phyloP scores from a whole-genome alignment of 164 flowering plant species.

The Brasenia schreberi region DNA sequence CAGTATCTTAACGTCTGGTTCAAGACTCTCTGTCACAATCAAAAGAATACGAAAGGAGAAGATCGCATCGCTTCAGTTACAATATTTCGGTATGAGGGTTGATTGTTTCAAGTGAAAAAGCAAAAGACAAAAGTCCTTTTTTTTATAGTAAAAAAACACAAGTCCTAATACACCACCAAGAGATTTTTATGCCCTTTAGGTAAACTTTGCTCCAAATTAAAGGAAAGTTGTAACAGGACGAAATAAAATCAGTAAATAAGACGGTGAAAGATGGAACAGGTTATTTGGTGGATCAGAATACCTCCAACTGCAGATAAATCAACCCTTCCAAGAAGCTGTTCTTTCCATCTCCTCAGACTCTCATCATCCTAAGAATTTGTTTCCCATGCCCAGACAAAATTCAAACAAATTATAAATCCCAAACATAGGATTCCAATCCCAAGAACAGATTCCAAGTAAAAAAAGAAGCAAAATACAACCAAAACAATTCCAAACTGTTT shows the following conservation, averaged over 20 bases:
- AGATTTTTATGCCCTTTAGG: too few species aligned
- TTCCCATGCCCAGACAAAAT: neutral
- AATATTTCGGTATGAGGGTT: neutral
- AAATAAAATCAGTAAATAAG: too few species aligned
- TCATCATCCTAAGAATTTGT: conserved; percentile 24
- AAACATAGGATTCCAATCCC: neutral
- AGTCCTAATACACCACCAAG: too few species aligned
- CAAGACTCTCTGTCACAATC: conserved; percentile 8
- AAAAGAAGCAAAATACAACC: neutral
- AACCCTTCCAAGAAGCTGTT: conserved; percentile 39
- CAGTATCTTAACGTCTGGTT: conserved; percentile 31
- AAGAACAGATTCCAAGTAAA: neutral
- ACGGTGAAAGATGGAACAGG: neutral
- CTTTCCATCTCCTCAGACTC: conserved; percentile 44
- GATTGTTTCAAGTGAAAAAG: neutral
- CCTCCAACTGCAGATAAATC: conserved; percentile 37
- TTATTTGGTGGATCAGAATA: neutral
- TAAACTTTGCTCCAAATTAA: too few species aligned
- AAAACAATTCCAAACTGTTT: neutral
- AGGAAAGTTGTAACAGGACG: too few species aligned
- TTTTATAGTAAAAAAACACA: too few species aligned
- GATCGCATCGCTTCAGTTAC: neutral
- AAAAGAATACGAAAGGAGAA: neutral
- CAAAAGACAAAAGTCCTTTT: neutral
- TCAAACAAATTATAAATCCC: neutral